A percentile compares a stretch with the other conserved stretches of the same genome.
phyloP scores from a whole-genome alignment of 306 rosid genomes.

The Psophocarpus tetragonolobus region DNA sequence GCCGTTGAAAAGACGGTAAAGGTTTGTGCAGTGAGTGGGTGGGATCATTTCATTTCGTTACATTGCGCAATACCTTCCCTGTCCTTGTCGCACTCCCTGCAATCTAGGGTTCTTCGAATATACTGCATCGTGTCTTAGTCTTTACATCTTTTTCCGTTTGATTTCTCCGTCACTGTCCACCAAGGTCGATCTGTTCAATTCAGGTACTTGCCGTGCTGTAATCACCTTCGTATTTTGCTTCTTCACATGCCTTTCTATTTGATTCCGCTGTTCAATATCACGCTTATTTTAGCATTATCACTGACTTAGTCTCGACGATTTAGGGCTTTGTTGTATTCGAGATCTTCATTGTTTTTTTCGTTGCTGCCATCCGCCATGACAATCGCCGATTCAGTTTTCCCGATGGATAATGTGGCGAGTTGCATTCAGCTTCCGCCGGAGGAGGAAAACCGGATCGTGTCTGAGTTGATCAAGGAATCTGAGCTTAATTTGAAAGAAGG shows the following conservation, averaged over 20 bases:
- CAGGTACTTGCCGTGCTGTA: slow-evolving; percentile 44
- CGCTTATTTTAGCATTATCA: slow-evolving; percentile 20
- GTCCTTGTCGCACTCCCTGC: slow-evolving; percentile 33
- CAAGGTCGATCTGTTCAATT: slow-evolving; percentile 39
- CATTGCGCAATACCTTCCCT: slow-evolving; percentile 2
- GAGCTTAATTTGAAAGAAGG: slow-evolving; percentile 89
- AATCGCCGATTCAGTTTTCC: slow-evolving; percentile 68
- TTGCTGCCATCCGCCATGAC: slow-evolving; percentile 54
- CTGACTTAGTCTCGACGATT: slow-evolving; percentile 3
- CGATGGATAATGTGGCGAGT: slow-evolving; percentile 67
- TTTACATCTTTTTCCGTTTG: background rate
- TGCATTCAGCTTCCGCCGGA: slow-evolving; percentile 74
- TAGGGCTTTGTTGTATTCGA: slow-evolving; percentile 30
- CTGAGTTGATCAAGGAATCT: slow-evolving; percentile 60
- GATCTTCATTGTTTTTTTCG: slow-evolving; percentile 39
- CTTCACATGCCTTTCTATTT: background rate
- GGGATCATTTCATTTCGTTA: slow-evolving; percentile 6
- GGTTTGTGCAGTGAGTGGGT: slow-evolving; percentile 17
- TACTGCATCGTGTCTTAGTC: background rate
- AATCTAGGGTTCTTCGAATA: slow-evolving; percentile 56
- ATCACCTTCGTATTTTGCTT: background rate
- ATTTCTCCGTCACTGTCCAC: slow-evolving; percentile 14
- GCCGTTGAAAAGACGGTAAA: slow-evolving; percentile 43
- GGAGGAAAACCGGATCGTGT: slow-evolving; percentile 78
- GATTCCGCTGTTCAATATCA: background rate